Percentiles rank a stretch among this genome's conserved stretches.
Conservation (phyloP, 352 stramenopile genomes). For the Achlya hypogyna region DNA sequence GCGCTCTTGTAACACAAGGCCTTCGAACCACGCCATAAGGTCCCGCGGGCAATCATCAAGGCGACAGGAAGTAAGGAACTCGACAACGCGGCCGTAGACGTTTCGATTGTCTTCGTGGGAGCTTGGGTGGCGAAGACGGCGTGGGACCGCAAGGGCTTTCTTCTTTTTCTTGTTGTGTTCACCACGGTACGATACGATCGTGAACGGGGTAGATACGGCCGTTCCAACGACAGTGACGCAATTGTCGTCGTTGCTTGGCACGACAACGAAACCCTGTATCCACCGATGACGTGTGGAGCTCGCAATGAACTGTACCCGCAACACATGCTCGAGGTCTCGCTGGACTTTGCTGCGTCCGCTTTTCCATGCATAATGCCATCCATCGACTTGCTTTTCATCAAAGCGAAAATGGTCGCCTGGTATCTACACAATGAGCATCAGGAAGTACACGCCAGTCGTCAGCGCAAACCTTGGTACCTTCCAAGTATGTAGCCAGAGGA, state of each 20-base stretch:
- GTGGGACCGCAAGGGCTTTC: neutral
- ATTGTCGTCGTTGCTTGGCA: neutral
- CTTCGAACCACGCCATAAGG: neutral
- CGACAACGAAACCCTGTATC: constrained; percentile 28
- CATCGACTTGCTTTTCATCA: constrained; percentile 31
- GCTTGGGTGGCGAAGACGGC: neutral
- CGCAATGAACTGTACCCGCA: constrained; percentile 22
- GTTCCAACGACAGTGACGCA: constrained; percentile 28
- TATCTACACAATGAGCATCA: no score
- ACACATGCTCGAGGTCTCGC: constrained; percentile 31
- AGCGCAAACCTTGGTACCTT: no score
- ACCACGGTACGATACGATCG: constrained; percentile 31
- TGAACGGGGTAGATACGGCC: constrained; percentile 31
- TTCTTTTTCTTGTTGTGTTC: constrained; percentile 28
- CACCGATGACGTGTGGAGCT: neutral
- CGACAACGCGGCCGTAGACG: neutral
- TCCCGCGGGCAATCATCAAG: neutral
- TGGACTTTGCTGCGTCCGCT: constrained; percentile 41
- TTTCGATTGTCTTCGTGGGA: neutral
- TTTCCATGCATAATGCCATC: constrained; percentile 53
- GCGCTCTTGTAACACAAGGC: neutral
- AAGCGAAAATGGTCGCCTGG: constrained; percentile 24
- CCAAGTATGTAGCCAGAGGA: neutral
- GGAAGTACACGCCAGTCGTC: no score
- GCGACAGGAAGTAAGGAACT: neutral